Evolutionary conservation across 2,329 filamentous ascomycete species (phyloP).

Genomic region (Cadophora sp.): DNA sequence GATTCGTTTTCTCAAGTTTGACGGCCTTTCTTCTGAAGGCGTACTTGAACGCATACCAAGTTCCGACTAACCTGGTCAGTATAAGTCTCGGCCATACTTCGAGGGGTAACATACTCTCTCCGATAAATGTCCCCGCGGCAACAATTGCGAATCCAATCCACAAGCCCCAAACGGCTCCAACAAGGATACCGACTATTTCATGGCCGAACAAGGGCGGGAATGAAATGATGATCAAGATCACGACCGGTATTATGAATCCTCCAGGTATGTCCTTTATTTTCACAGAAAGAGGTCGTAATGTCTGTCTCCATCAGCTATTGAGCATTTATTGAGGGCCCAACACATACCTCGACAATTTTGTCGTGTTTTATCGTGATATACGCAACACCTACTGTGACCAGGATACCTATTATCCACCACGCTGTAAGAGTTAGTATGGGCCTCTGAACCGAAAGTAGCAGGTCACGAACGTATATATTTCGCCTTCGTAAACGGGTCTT

Average conservation of each 20-base stretch:
- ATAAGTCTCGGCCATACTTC: neutral
- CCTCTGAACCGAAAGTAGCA: neutral
- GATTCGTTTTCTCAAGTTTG: conserved; percentile 50
- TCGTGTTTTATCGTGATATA: conserved; percentile 50
- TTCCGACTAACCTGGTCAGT: conserved; percentile 37
- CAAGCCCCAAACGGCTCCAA: conserved; percentile 51
- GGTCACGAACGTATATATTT: conserved; percentile 46
- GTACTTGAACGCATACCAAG: conserved; percentile 52
- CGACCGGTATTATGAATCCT: conserved; percentile 51
- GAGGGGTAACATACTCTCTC: conserved; percentile 45
- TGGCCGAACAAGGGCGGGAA: conserved; percentile 53
- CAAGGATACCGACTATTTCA: conserved; percentile 51
- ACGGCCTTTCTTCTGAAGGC: conserved; percentile 47
- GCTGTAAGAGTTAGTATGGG: conserved; percentile 32
- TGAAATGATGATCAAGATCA: conserved; percentile 49
- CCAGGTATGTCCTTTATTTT: conserved; percentile 49
- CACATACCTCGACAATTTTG: conserved; percentile 47
- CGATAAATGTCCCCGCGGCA: conserved; percentile 50
- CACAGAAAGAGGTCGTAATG: conserved; percentile 47
- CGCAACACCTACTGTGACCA: conserved; percentile 44
- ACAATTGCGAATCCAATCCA: conserved; percentile 52
- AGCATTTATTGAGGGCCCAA: neutral
- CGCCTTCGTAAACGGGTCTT: conserved; percentile 45
- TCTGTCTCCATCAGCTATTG: conserved; percentile 30
- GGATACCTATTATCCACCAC: conserved; percentile 43